phyloP scores from a whole-genome alignment of 345 rosid species.

The Reutealis trisperma region DNA sequence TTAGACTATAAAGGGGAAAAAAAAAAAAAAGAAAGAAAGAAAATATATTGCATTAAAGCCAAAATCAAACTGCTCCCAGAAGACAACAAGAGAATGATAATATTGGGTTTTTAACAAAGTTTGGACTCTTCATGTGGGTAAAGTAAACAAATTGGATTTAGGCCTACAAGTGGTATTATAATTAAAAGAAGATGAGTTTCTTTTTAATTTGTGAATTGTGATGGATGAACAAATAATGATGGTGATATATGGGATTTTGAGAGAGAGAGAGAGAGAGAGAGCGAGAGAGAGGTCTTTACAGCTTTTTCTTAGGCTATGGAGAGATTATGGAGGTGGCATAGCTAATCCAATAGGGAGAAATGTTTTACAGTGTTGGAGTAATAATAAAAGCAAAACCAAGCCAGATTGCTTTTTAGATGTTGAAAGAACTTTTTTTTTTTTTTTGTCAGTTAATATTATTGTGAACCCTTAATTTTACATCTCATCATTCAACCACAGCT shows the following conservation, averaged over 20 bases:
- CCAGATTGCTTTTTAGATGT: conserved; percentile 4
- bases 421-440: neutral
- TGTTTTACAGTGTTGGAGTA: conserved; percentile 6
- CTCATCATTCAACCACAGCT: no score
- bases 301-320: conserved; percentile 8
- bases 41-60: no score
- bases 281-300: conserved; percentile 9
- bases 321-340: conserved; percentile 2
- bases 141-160: conserved; percentile 14
- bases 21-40: no score
- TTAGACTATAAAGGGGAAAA: no score
- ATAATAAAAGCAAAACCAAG: conserved; percentile 1
- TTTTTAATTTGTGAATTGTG: conserved; percentile 19
- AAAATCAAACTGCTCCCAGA: conserved; percentile 24
- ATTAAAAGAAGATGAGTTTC: conserved; percentile 27
- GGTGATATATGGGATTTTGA: conserved; percentile 28
- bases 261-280: conserved; percentile 12
- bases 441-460: neutral
- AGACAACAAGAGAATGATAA: conserved; percentile 22
- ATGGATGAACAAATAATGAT: conserved; percentile 38
- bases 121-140: conserved; percentile 27
- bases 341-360: neutral
- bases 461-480: no score
- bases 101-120: conserved; percentile 8
- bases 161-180: conserved; percentile 3